These are phyloP conservation scores for Leersia perrieri DNA, from an alignment of 176 grass and related monocot genomes.

Conservation along the genomic window DNA sequence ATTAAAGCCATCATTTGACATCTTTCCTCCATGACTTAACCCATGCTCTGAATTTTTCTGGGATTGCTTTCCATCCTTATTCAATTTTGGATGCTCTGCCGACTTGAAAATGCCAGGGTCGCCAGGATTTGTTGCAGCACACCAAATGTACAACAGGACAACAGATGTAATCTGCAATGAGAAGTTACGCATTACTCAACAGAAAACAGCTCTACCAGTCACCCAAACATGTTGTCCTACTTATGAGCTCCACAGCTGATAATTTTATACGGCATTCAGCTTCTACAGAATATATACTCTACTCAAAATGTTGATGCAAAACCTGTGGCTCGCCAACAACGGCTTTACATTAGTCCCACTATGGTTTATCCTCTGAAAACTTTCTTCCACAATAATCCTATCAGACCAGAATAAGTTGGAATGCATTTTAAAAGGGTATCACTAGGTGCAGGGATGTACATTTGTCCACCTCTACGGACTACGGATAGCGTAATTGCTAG, in stretches of 20 bases:
- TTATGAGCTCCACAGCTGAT: neutral
- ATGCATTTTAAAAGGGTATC: neutral
- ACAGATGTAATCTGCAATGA: constrained; percentile 68
- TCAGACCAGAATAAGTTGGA: neutral
- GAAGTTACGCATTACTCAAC: neutral
- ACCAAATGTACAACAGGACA: constrained; percentile 76
- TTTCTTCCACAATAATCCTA: neutral
- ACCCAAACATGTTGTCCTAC: neutral
- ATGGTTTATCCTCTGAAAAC: neutral
- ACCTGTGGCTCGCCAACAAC: neutral
- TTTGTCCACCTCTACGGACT: constrained; percentile 20
- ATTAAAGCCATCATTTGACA: constrained; percentile 27
- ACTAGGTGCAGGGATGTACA: neutral
- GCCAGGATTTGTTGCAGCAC: constrained; percentile 84
- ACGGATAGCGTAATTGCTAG: neutral
- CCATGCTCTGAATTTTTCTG: constrained; percentile 35
- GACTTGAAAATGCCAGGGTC: constrained; percentile 86
- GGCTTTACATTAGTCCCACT: neutral
- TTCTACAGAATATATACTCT: neutral
- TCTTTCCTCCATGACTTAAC: constrained; percentile 44
- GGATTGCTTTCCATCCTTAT: constrained; percentile 41
- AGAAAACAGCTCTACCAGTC: neutral
- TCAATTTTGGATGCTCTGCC: constrained; percentile 46
- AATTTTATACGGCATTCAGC: neutral
- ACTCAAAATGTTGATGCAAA: neutral